Evolutionary conservation across 257 asterid species (phyloP), one percentile per base, ranked within the genome.

Genomic region (Agastache rugosa): DNA sequence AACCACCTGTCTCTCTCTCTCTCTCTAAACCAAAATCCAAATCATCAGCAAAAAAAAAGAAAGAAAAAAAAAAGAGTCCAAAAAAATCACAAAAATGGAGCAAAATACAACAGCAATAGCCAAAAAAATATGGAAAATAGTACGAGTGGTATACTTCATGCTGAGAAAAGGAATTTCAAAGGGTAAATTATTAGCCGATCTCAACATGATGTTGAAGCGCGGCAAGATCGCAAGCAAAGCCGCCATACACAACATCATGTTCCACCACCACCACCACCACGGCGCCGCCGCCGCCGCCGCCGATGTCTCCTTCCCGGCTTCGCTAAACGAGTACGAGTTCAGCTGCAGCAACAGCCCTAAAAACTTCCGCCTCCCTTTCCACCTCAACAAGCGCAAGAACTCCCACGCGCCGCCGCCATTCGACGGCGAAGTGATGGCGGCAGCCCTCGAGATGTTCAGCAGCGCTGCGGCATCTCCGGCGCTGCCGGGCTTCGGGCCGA

Each of bases 401-500:
- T 48, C 76, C 64, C 67, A 19, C 60, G 60, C 74, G 54, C 67
- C 62, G 50, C 67, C 62, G 50, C 42, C 42, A 45, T 42, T 68
- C 19, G 76, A 68, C 44, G 10, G n/a, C 23, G 50, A 35, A 6
- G 15, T 54, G 5, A 55, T 78, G 79, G 79, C 81, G 25, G 84
- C 78, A 34, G 87, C 90, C 19, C 34, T 83, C 29, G 87, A 85
- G 83, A 76, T 76, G 10, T 14, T 83, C 67, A 58, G 67, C 39
- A 81, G 87, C 54, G 83, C 75, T 0, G 16, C 75, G 25, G 82
- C 89, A 0, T 90, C 96, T 0, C 97, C 97, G 6, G 91, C 83
- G 2, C 78, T 88, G 3, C 93, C 96, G 0, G 91, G 97, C 1
- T 90, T 88, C 50, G 97, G 96, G 75, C 80, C 83, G 63, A 87